Evolutionary conservation across 352 stramenopile genomes (phyloP).

Genomic region (Phytophthora quininea): DNA sequence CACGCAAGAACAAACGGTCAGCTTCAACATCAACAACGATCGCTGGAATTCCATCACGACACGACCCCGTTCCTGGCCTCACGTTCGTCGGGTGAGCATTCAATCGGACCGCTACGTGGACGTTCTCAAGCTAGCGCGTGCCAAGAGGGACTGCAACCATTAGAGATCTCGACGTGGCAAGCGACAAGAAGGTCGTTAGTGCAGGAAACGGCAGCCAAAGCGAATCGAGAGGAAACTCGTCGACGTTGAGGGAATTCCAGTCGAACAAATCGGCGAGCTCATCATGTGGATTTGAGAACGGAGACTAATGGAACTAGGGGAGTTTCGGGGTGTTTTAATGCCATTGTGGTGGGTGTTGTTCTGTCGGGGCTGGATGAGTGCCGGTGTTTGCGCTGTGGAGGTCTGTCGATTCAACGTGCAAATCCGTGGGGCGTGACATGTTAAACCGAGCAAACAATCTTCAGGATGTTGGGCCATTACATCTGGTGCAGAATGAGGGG

Average conservation of each 20-base stretch:
- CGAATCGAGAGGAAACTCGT: background rate
- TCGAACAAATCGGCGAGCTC: background rate
- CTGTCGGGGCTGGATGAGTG: too few relatives aligned
- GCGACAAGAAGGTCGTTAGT: too few relatives aligned
- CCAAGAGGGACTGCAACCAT: background rate
- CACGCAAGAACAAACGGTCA: background rate
- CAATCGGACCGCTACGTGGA: background rate
- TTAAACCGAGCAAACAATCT: too few relatives aligned
- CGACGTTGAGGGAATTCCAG: background rate
- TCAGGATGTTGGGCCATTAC: too few relatives aligned
- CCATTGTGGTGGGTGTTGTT: too few relatives aligned
- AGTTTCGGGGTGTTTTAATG: too few relatives aligned
- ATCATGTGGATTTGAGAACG: background rate
- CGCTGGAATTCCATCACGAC: background rate
- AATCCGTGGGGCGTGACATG: too few relatives aligned
- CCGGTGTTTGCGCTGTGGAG: too few relatives aligned
- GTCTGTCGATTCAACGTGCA: too few relatives aligned
- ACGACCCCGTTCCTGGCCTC: background rate
- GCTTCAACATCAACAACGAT: slow-evolving; percentile 1
- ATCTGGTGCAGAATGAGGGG: too few relatives aligned
- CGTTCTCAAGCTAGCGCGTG: background rate
- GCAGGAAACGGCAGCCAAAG: background rate
- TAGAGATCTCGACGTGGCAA: background rate
- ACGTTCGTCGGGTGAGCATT: background rate
- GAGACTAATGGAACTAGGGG: too few relatives aligned